Evolutionary conservation across 371 early-diverging fungal species (phyloP).

Genomic region (Mortierella sp.): DNA sequence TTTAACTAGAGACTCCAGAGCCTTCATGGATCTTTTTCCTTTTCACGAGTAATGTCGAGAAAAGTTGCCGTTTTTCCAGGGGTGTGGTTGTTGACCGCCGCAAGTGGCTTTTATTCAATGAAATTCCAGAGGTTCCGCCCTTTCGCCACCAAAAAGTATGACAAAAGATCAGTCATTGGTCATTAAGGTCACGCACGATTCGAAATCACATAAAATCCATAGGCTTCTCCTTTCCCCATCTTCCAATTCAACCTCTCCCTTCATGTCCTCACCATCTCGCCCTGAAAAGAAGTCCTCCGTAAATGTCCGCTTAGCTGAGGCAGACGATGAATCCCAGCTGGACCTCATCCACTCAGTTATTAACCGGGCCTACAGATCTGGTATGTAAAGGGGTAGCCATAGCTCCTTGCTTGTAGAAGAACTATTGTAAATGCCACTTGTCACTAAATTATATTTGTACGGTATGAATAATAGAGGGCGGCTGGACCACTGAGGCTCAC

Average conservation of each 20-base stretch:
- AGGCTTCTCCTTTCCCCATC: not conserved
- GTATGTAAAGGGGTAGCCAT: not conserved
- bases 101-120: not conserved
- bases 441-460: too few species aligned
- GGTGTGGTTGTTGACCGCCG: not conserved
- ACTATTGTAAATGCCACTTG: too few species aligned
- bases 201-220: not conserved
- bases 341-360: slow-evolving; percentile 41
- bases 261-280: slow-evolving; percentile 16
- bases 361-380: slow-evolving; percentile 51
- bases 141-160: not conserved
- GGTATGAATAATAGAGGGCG: slow-evolving; percentile 35
- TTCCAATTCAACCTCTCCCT: too few species aligned
- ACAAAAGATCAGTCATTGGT: not conserved
- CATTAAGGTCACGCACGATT: too few species aligned
- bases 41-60: not conserved
- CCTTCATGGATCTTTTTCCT: slow-evolving; percentile 22
- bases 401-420: too few species aligned
- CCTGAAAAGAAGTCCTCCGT: slow-evolving; percentile 43
- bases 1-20: slow-evolving; percentile 18
- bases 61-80: not conserved
- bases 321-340: slow-evolving; percentile 23
- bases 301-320: slow-evolving; percentile 34
- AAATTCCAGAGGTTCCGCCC: not conserved
- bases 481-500: slow-evolving; percentile 55